A percentile compares a stretch with the other conserved stretches of the same genome.
These are phyloP conservation scores for Penicillium turbatum DNA, from an alignment of 495 filamentous ascomycete species.

Conservation along the genomic window DNA sequence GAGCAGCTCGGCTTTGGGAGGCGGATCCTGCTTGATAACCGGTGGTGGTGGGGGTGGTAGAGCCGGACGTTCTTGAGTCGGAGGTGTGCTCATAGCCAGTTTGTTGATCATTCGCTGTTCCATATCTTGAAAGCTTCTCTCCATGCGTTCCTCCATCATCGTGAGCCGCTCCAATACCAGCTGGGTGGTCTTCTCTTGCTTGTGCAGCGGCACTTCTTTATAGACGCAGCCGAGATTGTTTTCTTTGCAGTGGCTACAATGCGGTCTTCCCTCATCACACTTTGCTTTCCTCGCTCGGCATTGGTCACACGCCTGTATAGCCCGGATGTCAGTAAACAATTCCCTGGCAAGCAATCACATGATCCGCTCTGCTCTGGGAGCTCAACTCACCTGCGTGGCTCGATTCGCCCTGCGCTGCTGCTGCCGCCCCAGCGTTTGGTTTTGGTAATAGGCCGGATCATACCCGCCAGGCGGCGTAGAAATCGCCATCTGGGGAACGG, in stretches of 20 bases:
- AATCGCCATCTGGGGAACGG: conserved; percentile 18
- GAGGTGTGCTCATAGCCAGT: not conserved
- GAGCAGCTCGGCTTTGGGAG: not conserved
- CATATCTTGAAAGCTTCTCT: conserved; percentile 6
- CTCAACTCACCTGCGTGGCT: conserved; percentile 37
- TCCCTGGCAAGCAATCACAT: not conserved
- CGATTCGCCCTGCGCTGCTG: conserved; percentile 42
- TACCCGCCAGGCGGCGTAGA: conserved; percentile 28
- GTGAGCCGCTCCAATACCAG: conserved; percentile 31
- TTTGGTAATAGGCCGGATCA: conserved; percentile 32
- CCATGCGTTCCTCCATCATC: conserved; percentile 28
- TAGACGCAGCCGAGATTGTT: conserved; percentile 53
- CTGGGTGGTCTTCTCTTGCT: conserved; percentile 48
- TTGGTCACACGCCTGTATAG: conserved; percentile 54
- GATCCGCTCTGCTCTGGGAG: not conserved
- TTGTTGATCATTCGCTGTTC: conserved; percentile 11
- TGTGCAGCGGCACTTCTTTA: conserved; percentile 57
- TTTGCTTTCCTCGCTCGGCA: conserved; percentile 61
- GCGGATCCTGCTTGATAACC: conserved; percentile 9
- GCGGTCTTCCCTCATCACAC: conserved; percentile 57
- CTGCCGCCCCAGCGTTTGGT: conserved; percentile 27
- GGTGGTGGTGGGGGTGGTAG: not conserved
- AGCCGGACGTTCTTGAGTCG: not conserved
- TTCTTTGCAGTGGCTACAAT: conserved; percentile 57
- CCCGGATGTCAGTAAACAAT: conserved; percentile 1